Conservation (phyloP, 805 yeast genomes). For the Teunomyces funiuensis region DNA sequence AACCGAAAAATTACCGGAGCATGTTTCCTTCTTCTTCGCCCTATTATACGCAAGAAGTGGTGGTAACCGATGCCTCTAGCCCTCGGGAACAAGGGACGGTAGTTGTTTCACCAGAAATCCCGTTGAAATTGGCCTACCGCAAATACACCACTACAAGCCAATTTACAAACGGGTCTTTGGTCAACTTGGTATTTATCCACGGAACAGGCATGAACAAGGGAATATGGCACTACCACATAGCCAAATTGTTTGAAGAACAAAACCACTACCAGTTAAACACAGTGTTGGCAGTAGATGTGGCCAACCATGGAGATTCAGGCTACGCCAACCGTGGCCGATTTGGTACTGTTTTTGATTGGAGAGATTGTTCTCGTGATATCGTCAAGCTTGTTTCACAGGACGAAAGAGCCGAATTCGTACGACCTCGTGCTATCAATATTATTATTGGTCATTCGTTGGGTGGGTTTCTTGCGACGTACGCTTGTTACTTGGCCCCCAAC, state of each 20-base stretch:
- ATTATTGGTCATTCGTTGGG: slow-evolving; percentile 77
- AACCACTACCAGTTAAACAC: slow-evolving; percentile 31
- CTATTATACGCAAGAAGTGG: background rate
- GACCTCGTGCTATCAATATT: slow-evolving; percentile 43
- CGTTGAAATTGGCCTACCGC: slow-evolving; percentile 1
- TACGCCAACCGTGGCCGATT: slow-evolving; percentile 51
- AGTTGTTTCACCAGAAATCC: background rate
- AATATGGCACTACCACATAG: slow-evolving; percentile 59
- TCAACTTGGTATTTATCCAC: slow-evolving; percentile 59
- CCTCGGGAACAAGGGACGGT: background rate
- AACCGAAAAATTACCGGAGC: background rate
- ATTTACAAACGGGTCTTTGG: slow-evolving; percentile 17
- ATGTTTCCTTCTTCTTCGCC: slow-evolving; percentile 5
- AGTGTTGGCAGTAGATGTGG: slow-evolving; percentile 57
- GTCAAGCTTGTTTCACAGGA: slow-evolving; percentile 46
- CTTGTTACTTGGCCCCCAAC: slow-evolving; percentile 51
- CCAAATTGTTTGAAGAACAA: slow-evolving; percentile 36
- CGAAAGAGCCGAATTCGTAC: slow-evolving; percentile 28
- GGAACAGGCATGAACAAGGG: slow-evolving; percentile 67
- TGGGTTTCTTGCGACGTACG: slow-evolving; percentile 52
- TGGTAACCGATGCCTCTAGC: background rate
- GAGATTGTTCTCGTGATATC: slow-evolving; percentile 66
- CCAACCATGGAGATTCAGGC: slow-evolving; percentile 70
- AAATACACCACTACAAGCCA: slow-evolving; percentile 16
- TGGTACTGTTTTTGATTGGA: slow-evolving; percentile 60